Evolutionary conservation across 1,139 yeast species (phyloP).

Genomic region (Suhomyces wounanorum): DNA sequence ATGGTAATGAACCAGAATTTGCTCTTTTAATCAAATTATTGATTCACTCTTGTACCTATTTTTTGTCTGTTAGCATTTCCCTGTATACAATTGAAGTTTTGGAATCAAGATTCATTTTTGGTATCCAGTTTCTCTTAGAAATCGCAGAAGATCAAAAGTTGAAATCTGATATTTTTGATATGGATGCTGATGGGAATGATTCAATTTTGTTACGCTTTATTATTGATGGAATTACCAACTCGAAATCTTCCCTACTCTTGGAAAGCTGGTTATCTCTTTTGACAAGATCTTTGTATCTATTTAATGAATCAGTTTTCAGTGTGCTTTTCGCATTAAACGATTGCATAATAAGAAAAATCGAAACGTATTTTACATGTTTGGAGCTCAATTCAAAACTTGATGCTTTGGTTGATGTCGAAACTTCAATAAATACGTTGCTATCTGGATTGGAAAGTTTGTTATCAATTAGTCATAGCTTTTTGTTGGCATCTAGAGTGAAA

Average conservation of each 20-base stretch:
- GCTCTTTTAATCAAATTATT: conserved; percentile 36
- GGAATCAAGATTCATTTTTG: conserved; percentile 30
- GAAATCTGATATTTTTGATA: conserved; percentile 34
- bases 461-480: conserved; percentile 60
- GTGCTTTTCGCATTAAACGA: conserved; percentile 52
- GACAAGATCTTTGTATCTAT: conserved; percentile 46
- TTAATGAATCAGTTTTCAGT: conserved; percentile 53
- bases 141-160: conserved; percentile 34
- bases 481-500: conserved; percentile 38
- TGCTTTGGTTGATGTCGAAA: conserved; percentile 38
- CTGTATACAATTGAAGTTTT: conserved; percentile 32
- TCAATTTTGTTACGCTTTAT: conserved; percentile 39
- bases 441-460: conserved; percentile 69
- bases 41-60: conserved; percentile 31
- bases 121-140: conserved; percentile 35
- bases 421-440: conserved; percentile 53
- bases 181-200: conserved; percentile 34
- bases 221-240: conserved; percentile 38
- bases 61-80: conserved; percentile 15
- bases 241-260: conserved; percentile 41
- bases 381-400: conserved; percentile 19
- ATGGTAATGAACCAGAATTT: conserved; percentile 59
- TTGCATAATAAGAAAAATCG: conserved; percentile 50
- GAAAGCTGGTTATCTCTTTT: conserved; percentile 52
- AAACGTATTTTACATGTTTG: conserved; percentile 32